Conservation (phyloP, 2,329 filamentous ascomycete genomes). For the Dothiorella sarmentorum region DNA sequence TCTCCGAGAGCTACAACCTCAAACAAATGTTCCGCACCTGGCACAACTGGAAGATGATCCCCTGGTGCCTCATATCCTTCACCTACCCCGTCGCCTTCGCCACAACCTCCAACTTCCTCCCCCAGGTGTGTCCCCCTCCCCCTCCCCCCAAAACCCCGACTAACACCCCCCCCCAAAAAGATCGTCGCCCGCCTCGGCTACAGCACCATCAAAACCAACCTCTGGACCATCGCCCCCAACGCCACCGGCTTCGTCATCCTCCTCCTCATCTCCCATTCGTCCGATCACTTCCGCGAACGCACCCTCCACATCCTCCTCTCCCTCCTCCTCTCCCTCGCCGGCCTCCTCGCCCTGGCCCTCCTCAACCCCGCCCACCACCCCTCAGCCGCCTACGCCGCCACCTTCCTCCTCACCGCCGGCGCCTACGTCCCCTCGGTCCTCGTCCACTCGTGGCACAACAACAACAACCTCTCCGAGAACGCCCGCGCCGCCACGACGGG, state of each 20-base stretch:
- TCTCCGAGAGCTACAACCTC: constrained; percentile 39
- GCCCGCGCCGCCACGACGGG: background rate
- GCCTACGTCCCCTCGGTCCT: constrained; percentile 5
- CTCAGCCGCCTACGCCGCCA: background rate
- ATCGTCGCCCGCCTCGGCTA: constrained; percentile 12
- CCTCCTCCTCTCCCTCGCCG: constrained; percentile 1
- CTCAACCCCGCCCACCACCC: background rate
- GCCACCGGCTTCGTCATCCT: constrained; percentile 9
- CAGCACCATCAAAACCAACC: constrained; percentile 17
- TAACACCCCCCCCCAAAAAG: background rate
- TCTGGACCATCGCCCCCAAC: constrained; percentile 16
- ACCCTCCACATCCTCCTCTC: constrained; percentile 12
- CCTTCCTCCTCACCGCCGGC: constrained; percentile 11
- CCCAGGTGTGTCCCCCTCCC: constrained; percentile 27
- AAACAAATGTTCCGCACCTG: constrained; percentile 44
- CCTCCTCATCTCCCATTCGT: background rate
- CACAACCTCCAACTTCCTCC: constrained; percentile 47
- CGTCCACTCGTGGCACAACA: constrained; percentile 17
- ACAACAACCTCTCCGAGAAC: constrained; percentile 13
- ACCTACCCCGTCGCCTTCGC: constrained; percentile 50
- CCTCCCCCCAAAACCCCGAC: background rate
- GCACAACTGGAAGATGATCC: constrained; percentile 42
- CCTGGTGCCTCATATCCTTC: constrained; percentile 47
- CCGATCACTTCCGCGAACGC: constrained; percentile 16
- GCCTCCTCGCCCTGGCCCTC: background rate